These are phyloP conservation scores for Rhododendron vialii DNA, from an alignment of 148 eudicot genomes.

Conservation along the genomic window DNA sequence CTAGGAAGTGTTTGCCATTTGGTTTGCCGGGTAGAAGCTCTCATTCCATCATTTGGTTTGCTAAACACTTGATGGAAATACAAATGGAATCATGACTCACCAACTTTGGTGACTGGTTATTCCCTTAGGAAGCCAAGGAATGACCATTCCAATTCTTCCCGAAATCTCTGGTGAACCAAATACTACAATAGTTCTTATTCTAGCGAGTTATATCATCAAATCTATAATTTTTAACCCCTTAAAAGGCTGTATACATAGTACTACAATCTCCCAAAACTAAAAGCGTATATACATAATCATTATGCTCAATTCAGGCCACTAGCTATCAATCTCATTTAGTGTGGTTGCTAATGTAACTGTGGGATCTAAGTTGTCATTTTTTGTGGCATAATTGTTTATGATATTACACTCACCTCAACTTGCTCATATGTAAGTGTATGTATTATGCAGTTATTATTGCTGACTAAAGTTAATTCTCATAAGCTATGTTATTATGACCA, in stretches of 20 bases:
- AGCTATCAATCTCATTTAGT: neutral
- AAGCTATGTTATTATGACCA: conserved; percentile 32
- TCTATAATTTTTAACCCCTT: neutral
- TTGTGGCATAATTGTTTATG: neutral
- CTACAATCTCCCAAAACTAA: neutral
- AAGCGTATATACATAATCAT: neutral
- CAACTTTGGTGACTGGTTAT: neutral
- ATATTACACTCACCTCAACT: neutral
- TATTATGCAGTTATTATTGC: neutral
- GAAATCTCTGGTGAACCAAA: neutral
- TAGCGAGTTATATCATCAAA: neutral
- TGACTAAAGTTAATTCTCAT: neutral
- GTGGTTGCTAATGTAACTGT: neutral
- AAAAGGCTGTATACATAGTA: neutral
- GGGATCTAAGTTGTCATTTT: neutral
- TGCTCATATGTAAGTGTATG: neutral
- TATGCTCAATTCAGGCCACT: neutral
- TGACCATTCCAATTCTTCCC: neutral
- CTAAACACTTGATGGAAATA: neutral
- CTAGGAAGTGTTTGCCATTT: neutral
- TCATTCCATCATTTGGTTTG: neutral
- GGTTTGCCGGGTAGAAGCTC: neutral
- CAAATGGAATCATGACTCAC: neutral
- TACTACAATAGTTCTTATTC: neutral
- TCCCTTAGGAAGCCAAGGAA: neutral